Conservation (phyloP, 1,284 basidiomycete species). For the Fomitopsis pinicola region DNA sequence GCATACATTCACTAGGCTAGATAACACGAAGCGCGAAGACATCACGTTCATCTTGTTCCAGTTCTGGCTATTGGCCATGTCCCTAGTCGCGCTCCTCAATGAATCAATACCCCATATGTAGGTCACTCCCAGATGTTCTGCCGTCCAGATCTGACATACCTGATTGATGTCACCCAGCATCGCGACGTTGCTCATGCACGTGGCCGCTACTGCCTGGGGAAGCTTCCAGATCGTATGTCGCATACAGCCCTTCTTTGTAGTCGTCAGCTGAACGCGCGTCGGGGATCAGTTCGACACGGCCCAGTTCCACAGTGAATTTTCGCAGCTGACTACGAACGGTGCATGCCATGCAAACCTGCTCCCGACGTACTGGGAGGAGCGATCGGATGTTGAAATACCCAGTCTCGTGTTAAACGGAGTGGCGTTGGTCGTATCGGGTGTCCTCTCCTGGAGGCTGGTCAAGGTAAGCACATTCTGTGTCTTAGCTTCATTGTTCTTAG, state of each 20-base stretch:
- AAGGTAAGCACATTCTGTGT: conserved; percentile 41
- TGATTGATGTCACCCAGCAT: conserved; percentile 27
- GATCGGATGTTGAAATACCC: conserved; percentile 56
- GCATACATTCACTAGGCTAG: conserved; percentile 39
- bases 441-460: conserved; percentile 70
- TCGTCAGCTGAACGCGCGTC: too few species aligned
- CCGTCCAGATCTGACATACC: not conserved
- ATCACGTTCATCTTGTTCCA: conserved; percentile 74
- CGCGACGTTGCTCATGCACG: conserved; percentile 67
- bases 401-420: conserved; percentile 60
- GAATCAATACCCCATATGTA: conserved; percentile 78
- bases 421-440: conserved; percentile 53
- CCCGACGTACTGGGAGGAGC: conserved; percentile 54
- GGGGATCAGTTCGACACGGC: conserved; percentile 35
- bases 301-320: conserved; percentile 53
- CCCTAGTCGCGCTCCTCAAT: conserved; percentile 69
- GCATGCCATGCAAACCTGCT: conserved; percentile 58
- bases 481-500: not conserved
- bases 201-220: conserved; percentile 69
- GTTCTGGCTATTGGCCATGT: conserved; percentile 78
- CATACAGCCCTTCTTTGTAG: too few species aligned
- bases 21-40: conserved; percentile 73
- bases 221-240: conserved; percentile 50
- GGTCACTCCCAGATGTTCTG: conserved; percentile 15
- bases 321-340: conserved; percentile 53